A percentile compares a stretch with the other conserved stretches of the same genome.
These are phyloP conservation scores for Quercus robur DNA, from an alignment of 306 rosid species.

Conservation along the genomic window DNA sequence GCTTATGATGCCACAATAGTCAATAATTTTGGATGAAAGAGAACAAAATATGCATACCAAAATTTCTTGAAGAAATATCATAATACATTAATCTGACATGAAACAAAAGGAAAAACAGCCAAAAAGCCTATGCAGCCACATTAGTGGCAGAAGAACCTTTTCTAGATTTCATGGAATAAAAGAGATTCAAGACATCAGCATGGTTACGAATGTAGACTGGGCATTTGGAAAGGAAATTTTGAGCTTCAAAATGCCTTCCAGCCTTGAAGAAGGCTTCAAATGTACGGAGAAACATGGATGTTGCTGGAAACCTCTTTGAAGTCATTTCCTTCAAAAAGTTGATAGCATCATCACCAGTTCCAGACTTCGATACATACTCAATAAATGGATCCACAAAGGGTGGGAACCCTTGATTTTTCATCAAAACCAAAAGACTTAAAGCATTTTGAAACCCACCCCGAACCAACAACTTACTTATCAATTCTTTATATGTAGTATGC, in stretches of 20 bases:
- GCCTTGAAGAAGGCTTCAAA: conserved; percentile 63
- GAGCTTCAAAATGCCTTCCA: conserved; percentile 63
- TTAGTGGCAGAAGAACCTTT: conserved; percentile 38
- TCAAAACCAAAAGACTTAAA: conserved; percentile 53
- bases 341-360: conserved; percentile 69
- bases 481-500: conserved; percentile 63
- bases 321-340: conserved; percentile 61
- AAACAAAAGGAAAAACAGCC: conserved; percentile 25
- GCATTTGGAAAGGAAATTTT: conserved; percentile 73
- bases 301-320: conserved; percentile 58
- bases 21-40: conserved; percentile 27
- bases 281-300: conserved; percentile 43
- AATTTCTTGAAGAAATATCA: conserved; percentile 25
- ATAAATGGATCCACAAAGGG: conserved; percentile 69
- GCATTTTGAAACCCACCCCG: conserved; percentile 62
- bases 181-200: conserved; percentile 71
- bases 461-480: conserved; percentile 50
- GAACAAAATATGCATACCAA: conserved; percentile 32
- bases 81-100: conserved; percentile 31
- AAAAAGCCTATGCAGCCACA: conserved; percentile 47
- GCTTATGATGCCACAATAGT: conserved; percentile 25
- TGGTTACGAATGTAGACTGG: conserved; percentile 67
- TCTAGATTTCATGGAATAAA: conserved; percentile 47
- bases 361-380: conserved; percentile 54
- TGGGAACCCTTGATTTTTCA: conserved; percentile 67